phyloP scores from a whole-genome alignment of 768 basidiomycete genomes.

The Naganishia onofrii region DNA sequence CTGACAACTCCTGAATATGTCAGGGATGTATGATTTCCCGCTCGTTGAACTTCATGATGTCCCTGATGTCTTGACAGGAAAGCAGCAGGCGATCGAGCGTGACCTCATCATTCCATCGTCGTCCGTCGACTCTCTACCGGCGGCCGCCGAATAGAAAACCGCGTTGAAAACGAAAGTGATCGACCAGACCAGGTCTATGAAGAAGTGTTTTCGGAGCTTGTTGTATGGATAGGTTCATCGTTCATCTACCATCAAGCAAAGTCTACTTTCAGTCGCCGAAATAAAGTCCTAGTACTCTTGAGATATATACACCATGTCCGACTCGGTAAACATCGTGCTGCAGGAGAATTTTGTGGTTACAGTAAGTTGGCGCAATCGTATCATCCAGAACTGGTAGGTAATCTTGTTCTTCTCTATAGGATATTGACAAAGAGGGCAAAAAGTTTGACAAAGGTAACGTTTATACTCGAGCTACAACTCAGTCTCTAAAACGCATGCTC shows the following conservation, averaged over 20 bases:
- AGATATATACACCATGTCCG: background rate
- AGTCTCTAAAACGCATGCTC: background rate
- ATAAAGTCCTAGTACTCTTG: background rate
- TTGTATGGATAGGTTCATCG: too few species aligned
- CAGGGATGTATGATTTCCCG: too few species aligned
- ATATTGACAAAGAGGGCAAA: conserved; percentile 69
- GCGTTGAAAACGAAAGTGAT: too few species aligned
- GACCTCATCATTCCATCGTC: too few species aligned
- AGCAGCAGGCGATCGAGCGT: too few species aligned
- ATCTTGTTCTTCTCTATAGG: conserved; percentile 27
- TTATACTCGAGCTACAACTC: too few species aligned
- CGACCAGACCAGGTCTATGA: too few species aligned
- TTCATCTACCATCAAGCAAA: background rate
- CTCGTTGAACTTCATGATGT: background rate
- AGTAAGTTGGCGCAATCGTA: background rate
- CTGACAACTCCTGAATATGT: too few species aligned
- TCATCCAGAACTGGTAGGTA: background rate
- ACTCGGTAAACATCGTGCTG: conserved; percentile 11
- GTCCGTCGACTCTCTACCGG: too few species aligned
- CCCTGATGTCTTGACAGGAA: too few species aligned
- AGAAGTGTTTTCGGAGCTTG: too few species aligned
- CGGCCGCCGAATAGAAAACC: too few species aligned
- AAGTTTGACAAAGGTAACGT: conserved; percentile 72
- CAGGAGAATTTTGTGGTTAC: background rate
- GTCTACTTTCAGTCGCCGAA: background rate